phyloP scores from a whole-genome alignment of 345 rosid species.

The Clausena lansium region DNA sequence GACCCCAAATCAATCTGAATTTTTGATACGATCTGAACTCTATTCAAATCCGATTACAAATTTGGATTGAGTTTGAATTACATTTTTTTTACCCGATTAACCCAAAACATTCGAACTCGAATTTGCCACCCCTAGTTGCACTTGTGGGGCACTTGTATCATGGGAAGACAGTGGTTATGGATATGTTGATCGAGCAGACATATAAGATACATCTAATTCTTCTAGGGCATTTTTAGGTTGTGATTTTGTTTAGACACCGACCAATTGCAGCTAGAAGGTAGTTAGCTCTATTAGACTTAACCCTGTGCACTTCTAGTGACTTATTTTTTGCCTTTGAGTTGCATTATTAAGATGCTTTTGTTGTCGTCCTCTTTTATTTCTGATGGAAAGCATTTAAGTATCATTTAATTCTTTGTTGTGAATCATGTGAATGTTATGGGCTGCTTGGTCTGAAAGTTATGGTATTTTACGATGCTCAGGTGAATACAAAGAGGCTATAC shows the following conservation, averaged over 20 bases:
- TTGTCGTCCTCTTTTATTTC: background rate
- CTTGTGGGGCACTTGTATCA: constrained; percentile 94
- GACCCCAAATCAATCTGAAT: no score
- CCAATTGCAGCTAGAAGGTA: background rate
- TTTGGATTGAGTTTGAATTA: no score
- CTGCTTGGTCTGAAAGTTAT: constrained; percentile 8
- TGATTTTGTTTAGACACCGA: no score
- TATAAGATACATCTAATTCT: constrained; percentile 69
- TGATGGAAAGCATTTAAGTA: background rate
- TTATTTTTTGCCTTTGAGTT: constrained; percentile 14
- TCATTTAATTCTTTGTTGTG: background rate
- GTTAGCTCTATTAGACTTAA: no score
- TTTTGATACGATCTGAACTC: no score
- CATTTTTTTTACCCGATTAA: no score
- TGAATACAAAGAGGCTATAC: constrained; percentile 96
- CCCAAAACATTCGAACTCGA: no score
- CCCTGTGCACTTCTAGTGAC: background rate
- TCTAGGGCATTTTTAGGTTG: no score
- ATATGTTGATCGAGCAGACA: constrained; percentile 97
- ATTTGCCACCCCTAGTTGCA: constrained; percentile 40
- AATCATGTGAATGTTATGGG: background rate
- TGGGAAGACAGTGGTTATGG: constrained; percentile 92
- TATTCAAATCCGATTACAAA: no score
- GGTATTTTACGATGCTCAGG: constrained; percentile 40
- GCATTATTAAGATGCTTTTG: background rate